Base-by-base conservation (phyloP, 2,329 filamentous ascomycete species). In the Dothideomycetes sp. region DNA sequence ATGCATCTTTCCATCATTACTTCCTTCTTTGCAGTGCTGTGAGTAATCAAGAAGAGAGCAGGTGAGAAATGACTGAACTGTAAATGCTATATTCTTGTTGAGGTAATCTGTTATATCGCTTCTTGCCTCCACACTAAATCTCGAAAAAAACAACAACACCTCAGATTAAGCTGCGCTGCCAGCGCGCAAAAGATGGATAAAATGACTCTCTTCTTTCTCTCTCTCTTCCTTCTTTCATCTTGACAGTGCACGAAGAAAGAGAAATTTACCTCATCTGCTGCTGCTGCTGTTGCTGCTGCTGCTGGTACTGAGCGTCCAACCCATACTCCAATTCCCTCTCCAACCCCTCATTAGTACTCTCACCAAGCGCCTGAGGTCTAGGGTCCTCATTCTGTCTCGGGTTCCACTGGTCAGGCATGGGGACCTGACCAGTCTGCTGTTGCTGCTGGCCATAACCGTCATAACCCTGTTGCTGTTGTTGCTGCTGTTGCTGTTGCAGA, bases 401-500 rank as follows among this genome's bases (percentile, higher is more conserved):
- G 47, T 73, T 68, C 51, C 74, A 73, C 51, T 74, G 67, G 6
- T 78, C 70, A 9, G 77, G 77, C 47, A 81, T 80, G 4, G 77
- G 76, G 24, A 80, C 73, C 45, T 74, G 71, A 40, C 46, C 53
- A 47, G 44, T 49, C 38, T 49, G 45, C 41, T 45, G 44, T 33
- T 43, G 40, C 42, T 63, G 60, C 49, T 62, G 56, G 51, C 67
- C 62, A 46, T 67, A 62, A 38, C 61, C 55, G 31, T 55, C 54
- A 32, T 67, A 63, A 45, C 66, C 61, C 47, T 70, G 65, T 3
- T 53, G 51, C 36, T 53, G 49, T 33, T 45, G 41, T 38, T 45
- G 43, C 39, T 61, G 56, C 33, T 57, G 56, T 25, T 67, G 63
- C 46, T 67, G 61, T 46, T 70, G 67, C 47, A 73, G 66, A 30